phyloP scores from a whole-genome alignment of 306 rosid species.

The Comarum palustre region DNA sequence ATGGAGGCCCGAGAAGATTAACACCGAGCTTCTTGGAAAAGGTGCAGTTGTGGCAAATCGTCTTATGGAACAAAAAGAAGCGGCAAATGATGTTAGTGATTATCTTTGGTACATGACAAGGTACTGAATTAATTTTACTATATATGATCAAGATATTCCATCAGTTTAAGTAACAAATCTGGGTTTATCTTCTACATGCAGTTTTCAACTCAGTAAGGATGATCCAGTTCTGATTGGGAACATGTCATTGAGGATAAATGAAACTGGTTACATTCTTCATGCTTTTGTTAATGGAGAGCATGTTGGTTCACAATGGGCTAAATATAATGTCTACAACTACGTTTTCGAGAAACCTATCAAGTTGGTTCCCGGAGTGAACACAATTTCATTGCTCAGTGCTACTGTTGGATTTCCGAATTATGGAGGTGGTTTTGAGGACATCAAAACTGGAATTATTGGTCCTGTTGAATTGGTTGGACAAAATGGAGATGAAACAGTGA shows the following conservation, averaged over 20 bases:
- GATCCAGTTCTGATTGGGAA: constrained; percentile 48
- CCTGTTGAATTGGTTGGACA: constrained; percentile 34
- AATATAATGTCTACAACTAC: constrained; percentile 28
- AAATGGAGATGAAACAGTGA: constrained; percentile 43
- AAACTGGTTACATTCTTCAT: constrained; percentile 46
- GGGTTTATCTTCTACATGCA: background rate
- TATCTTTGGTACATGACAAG: constrained; percentile 61
- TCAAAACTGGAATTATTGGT: constrained; percentile 40
- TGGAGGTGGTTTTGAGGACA: constrained; percentile 33
- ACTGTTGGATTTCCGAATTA: constrained; percentile 50
- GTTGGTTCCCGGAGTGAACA: constrained; percentile 39
- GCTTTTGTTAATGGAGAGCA: constrained; percentile 47
- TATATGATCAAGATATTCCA: background rate
- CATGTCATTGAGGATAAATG: constrained; percentile 37
- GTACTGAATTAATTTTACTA: constrained; percentile 16
- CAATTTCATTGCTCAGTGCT: constrained; percentile 46
- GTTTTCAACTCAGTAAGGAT: constrained; percentile 29
- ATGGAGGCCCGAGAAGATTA: constrained; percentile 49
- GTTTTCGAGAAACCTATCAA: constrained; percentile 33
- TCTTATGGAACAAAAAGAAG: constrained; percentile 46
- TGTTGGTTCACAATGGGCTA: constrained; percentile 52
- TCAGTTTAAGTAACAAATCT: background rate
- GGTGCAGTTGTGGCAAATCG: constrained; percentile 12
- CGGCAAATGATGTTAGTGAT: constrained; percentile 44
- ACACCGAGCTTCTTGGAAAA: constrained; percentile 22